Conservation (phyloP, 306 rosid genomes). For the Fagus sylvatica region DNA sequence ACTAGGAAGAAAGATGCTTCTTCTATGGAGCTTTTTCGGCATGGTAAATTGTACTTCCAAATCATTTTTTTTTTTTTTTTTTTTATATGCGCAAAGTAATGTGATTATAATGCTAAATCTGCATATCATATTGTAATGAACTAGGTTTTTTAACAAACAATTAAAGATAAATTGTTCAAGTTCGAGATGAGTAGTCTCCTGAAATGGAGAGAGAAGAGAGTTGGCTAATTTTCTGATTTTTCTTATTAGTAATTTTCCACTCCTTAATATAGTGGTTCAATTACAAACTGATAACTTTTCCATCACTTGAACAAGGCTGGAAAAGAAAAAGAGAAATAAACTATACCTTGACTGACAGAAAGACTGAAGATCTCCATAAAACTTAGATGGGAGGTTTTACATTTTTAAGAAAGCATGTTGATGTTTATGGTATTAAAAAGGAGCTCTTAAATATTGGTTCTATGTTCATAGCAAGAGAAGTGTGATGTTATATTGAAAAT, state of each 20-base stretch:
- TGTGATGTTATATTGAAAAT: conserved; percentile 1
- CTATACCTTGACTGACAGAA: not conserved
- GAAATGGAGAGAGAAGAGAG: too few species aligned
- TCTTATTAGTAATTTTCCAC: too few species aligned
- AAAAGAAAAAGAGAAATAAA: not conserved
- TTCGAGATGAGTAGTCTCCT: too few species aligned
- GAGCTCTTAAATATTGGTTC: not conserved
- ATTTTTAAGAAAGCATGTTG: not conserved
- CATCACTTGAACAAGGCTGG: not conserved
- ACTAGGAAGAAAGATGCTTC: conserved; percentile 88
- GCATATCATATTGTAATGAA: not conserved
- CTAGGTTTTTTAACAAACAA: too few species aligned
- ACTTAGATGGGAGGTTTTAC: not conserved
- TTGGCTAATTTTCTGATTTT: too few species aligned
- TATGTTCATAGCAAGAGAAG: not conserved
- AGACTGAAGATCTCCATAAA: not conserved
- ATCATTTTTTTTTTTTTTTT: not conserved
- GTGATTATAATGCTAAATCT: conserved; percentile 13
- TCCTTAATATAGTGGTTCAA: too few species aligned
- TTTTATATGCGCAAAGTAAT: not conserved
- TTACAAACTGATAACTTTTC: too few species aligned
- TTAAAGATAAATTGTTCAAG: too few species aligned
- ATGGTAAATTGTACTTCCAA: conserved; percentile 61
- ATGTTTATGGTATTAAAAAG: not conserved
- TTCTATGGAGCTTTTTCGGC: conserved; percentile 91